Conservation (phyloP, 805 yeast genomes). For the Wickerhamia fluorescens region DNA sequence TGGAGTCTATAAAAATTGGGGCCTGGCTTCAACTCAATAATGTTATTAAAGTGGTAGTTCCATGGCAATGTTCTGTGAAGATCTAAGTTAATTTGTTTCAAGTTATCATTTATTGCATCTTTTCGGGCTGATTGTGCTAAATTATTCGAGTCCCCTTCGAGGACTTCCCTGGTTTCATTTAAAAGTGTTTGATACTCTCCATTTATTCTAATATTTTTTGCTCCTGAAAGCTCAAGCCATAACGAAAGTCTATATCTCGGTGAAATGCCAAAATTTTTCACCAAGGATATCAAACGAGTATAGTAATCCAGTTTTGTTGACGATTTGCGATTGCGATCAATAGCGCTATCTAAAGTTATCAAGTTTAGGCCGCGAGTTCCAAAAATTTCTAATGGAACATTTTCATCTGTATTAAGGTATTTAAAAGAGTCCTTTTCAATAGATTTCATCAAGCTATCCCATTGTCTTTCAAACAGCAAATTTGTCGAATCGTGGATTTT, state of each 20-base stretch:
- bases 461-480: conserved; percentile 29
- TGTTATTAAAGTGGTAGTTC: conserved; percentile 41
- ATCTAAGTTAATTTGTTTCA: conserved; percentile 46
- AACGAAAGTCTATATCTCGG: conserved; percentile 38
- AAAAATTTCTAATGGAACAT: conserved; percentile 15
- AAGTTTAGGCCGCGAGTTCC: conserved; percentile 35
- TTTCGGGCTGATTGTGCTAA: conserved; percentile 1
- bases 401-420: conserved; percentile 5
- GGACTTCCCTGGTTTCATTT: conserved; percentile 9
- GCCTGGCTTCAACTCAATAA: conserved; percentile 37
- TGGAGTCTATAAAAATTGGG: conserved; percentile 45
- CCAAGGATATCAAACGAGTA: conserved; percentile 18
- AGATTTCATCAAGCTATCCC: conserved; percentile 40
- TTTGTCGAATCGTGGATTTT: conserved; percentile 39
- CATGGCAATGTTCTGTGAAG: conserved; percentile 49
- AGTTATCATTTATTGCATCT: conserved; percentile 15
- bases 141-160: too few relatives aligned
- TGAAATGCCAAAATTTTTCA: conserved; percentile 41
- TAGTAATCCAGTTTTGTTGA: too few relatives aligned
- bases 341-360: conserved; percentile 9
- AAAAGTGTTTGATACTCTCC: conserved; percentile 38
- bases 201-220: conserved; percentile 35
- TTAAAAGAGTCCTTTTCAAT: conserved; percentile 17
- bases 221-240: conserved; percentile 53
- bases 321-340: too few relatives aligned